Percentiles rank a stretch among this genome's conserved stretches.
phyloP scores from a whole-genome alignment of 1,284 basidiomycete species.

The Cutaneotrichosporon cavernicola region DNA sequence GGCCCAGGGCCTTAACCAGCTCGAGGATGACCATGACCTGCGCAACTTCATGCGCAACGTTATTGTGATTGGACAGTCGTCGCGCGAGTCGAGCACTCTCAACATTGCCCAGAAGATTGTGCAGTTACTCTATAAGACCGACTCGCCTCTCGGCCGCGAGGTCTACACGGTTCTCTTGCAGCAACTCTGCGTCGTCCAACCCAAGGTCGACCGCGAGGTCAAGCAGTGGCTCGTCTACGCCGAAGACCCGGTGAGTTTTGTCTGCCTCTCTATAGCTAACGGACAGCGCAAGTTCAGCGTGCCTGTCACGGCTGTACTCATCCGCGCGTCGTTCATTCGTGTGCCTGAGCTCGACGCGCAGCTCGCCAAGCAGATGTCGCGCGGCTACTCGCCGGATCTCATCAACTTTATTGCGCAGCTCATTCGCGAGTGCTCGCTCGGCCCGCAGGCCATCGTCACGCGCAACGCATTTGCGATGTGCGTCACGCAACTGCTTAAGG shows the following conservation, averaged over 20 bases:
- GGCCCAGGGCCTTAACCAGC: conserved; percentile 61
- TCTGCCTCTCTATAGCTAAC: neutral
- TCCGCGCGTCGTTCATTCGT: conserved; percentile 79
- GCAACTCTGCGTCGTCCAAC: conserved; percentile 81
- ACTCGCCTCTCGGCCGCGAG: conserved; percentile 77
- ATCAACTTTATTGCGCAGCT: conserved; percentile 81
- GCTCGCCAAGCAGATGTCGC: conserved; percentile 76
- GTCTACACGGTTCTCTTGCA: conserved; percentile 87
- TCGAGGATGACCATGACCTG: conserved; percentile 82
- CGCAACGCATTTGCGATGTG: conserved; percentile 76
- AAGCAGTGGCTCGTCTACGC: conserved; percentile 95
- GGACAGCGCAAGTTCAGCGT: conserved; percentile 83
- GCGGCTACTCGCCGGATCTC: conserved; percentile 72
- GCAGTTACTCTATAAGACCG: conserved; percentile 72
- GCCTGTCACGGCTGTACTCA: conserved; percentile 83
- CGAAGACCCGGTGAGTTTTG: conserved; percentile 71
- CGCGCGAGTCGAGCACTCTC: conserved; percentile 81
- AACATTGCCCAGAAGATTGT: conserved; percentile 75
- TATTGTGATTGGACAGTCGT: conserved; percentile 71
- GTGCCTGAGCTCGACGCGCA: conserved; percentile 82
- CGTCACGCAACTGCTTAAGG: conserved; percentile 76
- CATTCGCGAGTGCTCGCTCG: conserved; percentile 80
- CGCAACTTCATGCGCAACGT: conserved; percentile 79
- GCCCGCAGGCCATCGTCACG: conserved; percentile 70
- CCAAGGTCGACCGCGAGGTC: conserved; percentile 94